A percentile compares a stretch with the other conserved stretches of the same genome.
Evolutionary conservation across 2,329 filamentous ascomycete species (phyloP).

Genomic region (Colletotrichum coccodes): DNA sequence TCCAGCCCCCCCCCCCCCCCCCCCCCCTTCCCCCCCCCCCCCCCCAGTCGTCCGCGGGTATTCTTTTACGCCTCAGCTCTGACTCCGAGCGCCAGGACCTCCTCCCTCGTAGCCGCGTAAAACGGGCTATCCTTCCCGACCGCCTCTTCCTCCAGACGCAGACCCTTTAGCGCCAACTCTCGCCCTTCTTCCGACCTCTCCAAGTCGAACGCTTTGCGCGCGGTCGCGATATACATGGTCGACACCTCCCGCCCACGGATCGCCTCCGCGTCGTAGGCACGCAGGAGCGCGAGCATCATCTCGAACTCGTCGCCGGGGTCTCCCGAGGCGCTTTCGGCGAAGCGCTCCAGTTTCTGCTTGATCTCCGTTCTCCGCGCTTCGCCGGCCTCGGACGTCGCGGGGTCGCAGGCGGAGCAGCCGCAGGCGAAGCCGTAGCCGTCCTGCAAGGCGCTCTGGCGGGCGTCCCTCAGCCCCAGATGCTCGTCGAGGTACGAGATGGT

Average conservation of each 20-base stretch:
- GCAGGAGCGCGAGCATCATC: slow-evolving; percentile 11
- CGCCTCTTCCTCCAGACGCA: slow-evolving; percentile 24
- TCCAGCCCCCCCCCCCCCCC: no score
- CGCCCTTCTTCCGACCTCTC: background rate
- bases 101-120: background rate
- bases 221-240: slow-evolving; percentile 10
- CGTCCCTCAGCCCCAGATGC: slow-evolving; percentile 3
- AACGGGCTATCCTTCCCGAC: slow-evolving; percentile 29
- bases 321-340: slow-evolving; percentile 5
- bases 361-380: slow-evolving; percentile 14
- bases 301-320: slow-evolving; percentile 4
- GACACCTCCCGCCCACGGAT: slow-evolving; percentile 26
- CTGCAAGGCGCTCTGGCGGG: slow-evolving; percentile 3
- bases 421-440: slow-evolving; percentile 21
- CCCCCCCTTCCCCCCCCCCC: no score
- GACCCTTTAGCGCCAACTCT: slow-evolving; percentile 7
- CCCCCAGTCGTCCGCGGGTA: no score
- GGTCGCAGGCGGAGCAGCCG: slow-evolving; percentile 13
- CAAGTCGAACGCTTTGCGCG: slow-evolving; percentile 3
- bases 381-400: background rate
- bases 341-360: background rate
- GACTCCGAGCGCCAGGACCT: slow-evolving; percentile 5
- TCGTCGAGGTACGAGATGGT: slow-evolving; percentile 31
- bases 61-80: background rate
- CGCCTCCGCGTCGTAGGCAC: slow-evolving; percentile 13